phyloP scores from a whole-genome alignment of 1,284 basidiomycete genomes.

The Flammula alnicola region DNA sequence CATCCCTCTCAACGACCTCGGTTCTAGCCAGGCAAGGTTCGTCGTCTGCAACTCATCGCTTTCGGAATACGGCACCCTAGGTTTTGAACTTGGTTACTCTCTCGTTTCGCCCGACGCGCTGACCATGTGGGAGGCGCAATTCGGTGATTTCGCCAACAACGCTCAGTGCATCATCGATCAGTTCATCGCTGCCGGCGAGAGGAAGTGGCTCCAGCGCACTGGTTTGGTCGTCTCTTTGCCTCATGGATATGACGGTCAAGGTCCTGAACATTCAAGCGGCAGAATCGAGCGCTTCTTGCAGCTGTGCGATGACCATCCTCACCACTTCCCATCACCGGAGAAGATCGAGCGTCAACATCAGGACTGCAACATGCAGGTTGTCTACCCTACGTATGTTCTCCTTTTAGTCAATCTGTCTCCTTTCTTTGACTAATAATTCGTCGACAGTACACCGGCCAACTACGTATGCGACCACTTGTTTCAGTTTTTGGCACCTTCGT shows the following conservation, averaged over 20 bases:
- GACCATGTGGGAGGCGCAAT: conserved; percentile 99
- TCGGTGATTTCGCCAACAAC: conserved; percentile 97
- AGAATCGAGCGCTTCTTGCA: conserved; percentile 97
- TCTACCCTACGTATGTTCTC: conserved; percentile 84
- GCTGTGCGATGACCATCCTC: conserved; percentile 96
- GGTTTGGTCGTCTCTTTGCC: conserved; percentile 93
- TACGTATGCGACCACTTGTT: conserved; percentile 59
- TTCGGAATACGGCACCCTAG: conserved; percentile 94
- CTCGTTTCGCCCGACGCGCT: conserved; percentile 94
- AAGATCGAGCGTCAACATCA: conserved; percentile 96
- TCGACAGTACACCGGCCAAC: conserved; percentile 81
- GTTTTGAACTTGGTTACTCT: conserved; percentile 99
- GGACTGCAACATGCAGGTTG: conserved; percentile 99
- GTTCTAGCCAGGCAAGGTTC: conserved; percentile 90
- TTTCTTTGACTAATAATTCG: conserved; percentile 18
- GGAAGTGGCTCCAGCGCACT: conserved; percentile 97
- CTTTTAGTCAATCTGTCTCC: background rate
- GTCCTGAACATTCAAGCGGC: conserved; percentile 97
- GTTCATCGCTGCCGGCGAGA: conserved; percentile 96
- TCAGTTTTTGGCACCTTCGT: background rate
- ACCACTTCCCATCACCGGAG: conserved; percentile 86
- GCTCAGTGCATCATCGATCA: conserved; percentile 99
- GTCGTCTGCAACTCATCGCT: conserved; percentile 97
- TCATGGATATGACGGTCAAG: conserved; percentile 99
- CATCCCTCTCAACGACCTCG: conserved; percentile 88